Evolutionary conservation across 2,329 filamentous ascomycete species (phyloP), one percentile per base, ranked within the genome.

Genomic region (Arachnopeziza araneosa): DNA sequence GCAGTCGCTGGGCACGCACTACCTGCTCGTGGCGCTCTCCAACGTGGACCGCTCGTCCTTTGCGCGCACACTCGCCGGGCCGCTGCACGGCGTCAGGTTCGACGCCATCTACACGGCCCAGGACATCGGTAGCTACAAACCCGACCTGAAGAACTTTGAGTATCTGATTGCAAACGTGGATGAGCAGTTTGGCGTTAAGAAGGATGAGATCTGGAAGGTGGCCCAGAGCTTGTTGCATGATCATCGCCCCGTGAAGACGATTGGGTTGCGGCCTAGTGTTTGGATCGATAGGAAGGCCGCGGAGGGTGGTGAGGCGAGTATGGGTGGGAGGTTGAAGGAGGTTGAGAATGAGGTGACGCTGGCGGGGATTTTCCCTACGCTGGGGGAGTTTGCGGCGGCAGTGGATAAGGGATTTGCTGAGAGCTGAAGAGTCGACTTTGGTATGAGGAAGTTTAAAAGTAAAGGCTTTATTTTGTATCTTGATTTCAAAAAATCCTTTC

Each of bases 91-190:
- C 1, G 75, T 81, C 24, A 66, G 76, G 1, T 80, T 90, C 67
- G 85, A 88, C 66, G 77, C 81, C 2, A 75, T 89, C 48, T 80
- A 87, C 68, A 90, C 87, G 0, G 89, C 88, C 0, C 78, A 91
- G 70, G 85, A 90, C 50, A 82, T 91, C 26, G 87, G 88, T 0
- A 81, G 79, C 17, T 91, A 91, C 70, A 92, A 91, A 74, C 89
- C 89, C 0, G 79, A 85, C 65, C 68, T 76, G 30, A 74, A 76
- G 56, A 90, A 91, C 64, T 91, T 91, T 60, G 78, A 83, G 59
- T 84, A 86, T 69, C 78, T 91, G 78, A 70, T 90, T 4, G 71
- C 75, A 12, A 75, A 81, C 54, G 80, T 83, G 1, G 62, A 80
- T 67, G 68, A 74, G 1, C 77, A 79, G n/a, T 84, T 88, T 66